phyloP scores from a whole-genome alignment of 768 basidiomycete species.

The Boletus tylopilopsis region DNA sequence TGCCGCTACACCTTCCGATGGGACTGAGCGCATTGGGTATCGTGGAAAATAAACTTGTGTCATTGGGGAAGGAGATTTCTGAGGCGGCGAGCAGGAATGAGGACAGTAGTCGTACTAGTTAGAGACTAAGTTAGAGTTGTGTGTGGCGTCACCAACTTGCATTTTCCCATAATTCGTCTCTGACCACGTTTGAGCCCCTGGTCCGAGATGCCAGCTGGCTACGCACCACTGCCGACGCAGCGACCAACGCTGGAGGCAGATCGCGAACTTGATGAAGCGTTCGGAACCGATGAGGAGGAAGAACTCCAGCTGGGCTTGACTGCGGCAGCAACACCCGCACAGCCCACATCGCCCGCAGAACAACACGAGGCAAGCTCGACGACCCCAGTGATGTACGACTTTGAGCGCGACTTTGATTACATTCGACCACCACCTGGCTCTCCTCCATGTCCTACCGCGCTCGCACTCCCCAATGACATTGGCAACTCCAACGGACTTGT shows the following conservation, averaged over 20 bases:
- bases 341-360: slow-evolving; percentile 19
- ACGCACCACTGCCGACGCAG: slow-evolving; percentile 50
- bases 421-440: slow-evolving; percentile 73
- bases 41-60: too few species aligned
- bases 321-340: slow-evolving; percentile 33
- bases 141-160: background rate
- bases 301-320: slow-evolving; percentile 21
- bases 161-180: too few species aligned
- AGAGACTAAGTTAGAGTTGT: too few species aligned
- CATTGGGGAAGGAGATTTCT: too few species aligned
- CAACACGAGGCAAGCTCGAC: slow-evolving; percentile 7
- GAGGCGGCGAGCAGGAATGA: too few species aligned
- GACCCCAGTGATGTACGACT: slow-evolving; percentile 45
- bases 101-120: too few species aligned
- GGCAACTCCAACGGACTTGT: slow-evolving; percentile 73
- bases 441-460: slow-evolving; percentile 56
- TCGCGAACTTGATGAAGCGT: slow-evolving; percentile 75
- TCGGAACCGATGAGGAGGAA: slow-evolving; percentile 54
- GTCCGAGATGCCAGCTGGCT: slow-evolving; percentile 44
- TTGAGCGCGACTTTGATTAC: slow-evolving; percentile 74
- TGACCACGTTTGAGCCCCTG: background rate
- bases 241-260: slow-evolving; percentile 42
- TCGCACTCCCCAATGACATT: slow-evolving; percentile 60
- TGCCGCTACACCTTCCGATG: slow-evolving; percentile 8
- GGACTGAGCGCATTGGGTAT: slow-evolving; percentile 15